phyloP scores from a whole-genome alignment of 495 filamentous ascomycete species.

The Pyronema omphalodes region DNA sequence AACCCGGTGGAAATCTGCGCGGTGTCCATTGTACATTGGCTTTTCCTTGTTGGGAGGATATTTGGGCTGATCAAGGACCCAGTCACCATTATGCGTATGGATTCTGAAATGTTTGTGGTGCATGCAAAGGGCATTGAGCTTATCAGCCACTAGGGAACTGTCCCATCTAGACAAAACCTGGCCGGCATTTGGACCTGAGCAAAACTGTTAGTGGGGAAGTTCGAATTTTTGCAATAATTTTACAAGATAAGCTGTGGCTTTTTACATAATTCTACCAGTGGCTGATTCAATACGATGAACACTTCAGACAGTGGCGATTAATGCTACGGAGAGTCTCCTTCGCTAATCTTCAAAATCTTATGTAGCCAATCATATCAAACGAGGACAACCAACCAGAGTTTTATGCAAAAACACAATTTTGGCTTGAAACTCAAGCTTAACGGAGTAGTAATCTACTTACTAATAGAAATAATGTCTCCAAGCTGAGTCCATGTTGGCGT shows the following conservation, averaged over 20 bases:
- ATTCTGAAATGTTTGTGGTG: constrained; percentile 18
- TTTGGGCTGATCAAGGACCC: constrained; percentile 17
- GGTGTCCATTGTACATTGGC: constrained; percentile 37
- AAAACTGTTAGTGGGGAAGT: not conserved
- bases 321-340: too few species aligned
- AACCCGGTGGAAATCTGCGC: constrained; percentile 43
- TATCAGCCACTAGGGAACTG: constrained; percentile 10
- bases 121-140: constrained; percentile 18
- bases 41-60: constrained; percentile 13
- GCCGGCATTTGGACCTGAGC: constrained; percentile 20
- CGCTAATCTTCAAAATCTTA: too few species aligned
- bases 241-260: too few species aligned
- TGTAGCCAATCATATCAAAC: too few species aligned
- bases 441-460: constrained; percentile 5
- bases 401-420: too few species aligned
- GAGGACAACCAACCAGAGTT: too few species aligned
- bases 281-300: too few species aligned
- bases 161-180: constrained; percentile 21
- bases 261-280: too few species aligned
- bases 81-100: constrained; percentile 18
- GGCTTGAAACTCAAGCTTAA: not conserved
- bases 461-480: constrained; percentile 22
- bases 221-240: too few species aligned
- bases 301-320: too few species aligned
- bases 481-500: constrained; percentile 15